A percentile compares a stretch with the other conserved stretches of the same genome.
Evolutionary conservation across 164 flowering plant genomes (phyloP).

Genomic region (Sextonia rubra): DNA sequence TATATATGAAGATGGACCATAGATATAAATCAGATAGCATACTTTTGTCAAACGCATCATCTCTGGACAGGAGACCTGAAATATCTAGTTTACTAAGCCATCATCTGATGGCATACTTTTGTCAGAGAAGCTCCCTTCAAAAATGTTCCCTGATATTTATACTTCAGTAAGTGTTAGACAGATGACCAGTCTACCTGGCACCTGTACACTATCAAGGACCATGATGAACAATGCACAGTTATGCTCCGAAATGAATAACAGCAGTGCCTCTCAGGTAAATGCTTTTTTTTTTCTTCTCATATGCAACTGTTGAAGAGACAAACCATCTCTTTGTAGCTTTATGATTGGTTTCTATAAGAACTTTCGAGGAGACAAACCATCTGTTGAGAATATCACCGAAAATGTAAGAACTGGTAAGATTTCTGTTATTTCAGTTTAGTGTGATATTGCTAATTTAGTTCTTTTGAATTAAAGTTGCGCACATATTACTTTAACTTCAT

Average conservation of each 20-base stretch:
- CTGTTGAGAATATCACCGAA: no score
- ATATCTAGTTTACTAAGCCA: background rate
- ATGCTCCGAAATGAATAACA: conserved; percentile 19
- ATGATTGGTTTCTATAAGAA: background rate
- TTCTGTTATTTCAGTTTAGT: no score
- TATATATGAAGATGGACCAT: no score
- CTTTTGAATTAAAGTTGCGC: no score
- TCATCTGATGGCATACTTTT: background rate
- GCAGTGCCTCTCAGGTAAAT: conserved; percentile 24
- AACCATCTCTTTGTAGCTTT: background rate
- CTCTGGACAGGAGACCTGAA: conserved; percentile 9
- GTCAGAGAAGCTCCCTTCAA: background rate
- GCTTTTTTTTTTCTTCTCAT: background rate
- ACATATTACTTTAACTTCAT: no score
- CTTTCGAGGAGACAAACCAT: no score
- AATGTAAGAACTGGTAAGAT: no score
- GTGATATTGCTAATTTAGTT: no score
- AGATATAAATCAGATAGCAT: no score
- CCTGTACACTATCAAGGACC: conserved; percentile 15
- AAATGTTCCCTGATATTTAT: background rate
- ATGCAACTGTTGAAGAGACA: background rate
- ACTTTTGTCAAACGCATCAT: conserved; percentile 15
- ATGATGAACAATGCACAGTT: conserved; percentile 12
- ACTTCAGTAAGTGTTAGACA: background rate
- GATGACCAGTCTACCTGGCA: conserved; percentile 15